phyloP scores from a whole-genome alignment of 768 basidiomycete species.

The Russula griseocarnosa region DNA sequence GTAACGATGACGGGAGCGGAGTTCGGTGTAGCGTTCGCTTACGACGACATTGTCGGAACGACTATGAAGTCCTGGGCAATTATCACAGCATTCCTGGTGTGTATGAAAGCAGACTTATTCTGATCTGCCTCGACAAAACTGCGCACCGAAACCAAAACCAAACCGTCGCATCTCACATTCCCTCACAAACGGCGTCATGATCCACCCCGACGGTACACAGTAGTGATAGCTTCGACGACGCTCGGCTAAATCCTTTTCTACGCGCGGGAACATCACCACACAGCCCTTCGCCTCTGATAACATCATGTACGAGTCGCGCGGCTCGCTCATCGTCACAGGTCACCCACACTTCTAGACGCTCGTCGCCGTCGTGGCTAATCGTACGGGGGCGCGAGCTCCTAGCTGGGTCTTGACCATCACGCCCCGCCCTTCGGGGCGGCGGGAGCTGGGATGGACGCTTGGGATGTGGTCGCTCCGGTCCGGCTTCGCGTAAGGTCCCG shows the following conservation, averaged over 20 bases:
- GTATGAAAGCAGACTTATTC: not conserved
- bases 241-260: slow-evolving; percentile 49
- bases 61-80: slow-evolving; percentile 22
- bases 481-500: slow-evolving; percentile 43
- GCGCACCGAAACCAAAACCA: too few relatives aligned
- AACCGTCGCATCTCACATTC: slow-evolving; percentile 42
- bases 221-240: slow-evolving; percentile 58
- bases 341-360: slow-evolving; percentile 62
- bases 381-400: slow-evolving; percentile 40
- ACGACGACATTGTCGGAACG: not conserved
- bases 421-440: slow-evolving; percentile 25
- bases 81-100: slow-evolving; percentile 10
- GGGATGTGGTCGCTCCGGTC: slow-evolving; percentile 48
- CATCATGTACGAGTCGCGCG: slow-evolving; percentile 47
- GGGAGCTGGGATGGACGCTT: slow-evolving; percentile 29
- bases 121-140: slow-evolving; percentile 29
- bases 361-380: slow-evolving; percentile 42
- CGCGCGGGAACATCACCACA: slow-evolving; percentile 43
- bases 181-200: slow-evolving; percentile 65
- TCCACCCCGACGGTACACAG: slow-evolving; percentile 47
- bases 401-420: slow-evolving; percentile 58
- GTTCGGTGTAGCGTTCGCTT: not conserved
- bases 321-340: slow-evolving; percentile 54
- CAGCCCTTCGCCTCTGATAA: slow-evolving; percentile 67
- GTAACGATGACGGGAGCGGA: too few relatives aligned